Conservation (phyloP, 495 filamentous ascomycete genomes). For the Astrothelium macrocarpum region DNA sequence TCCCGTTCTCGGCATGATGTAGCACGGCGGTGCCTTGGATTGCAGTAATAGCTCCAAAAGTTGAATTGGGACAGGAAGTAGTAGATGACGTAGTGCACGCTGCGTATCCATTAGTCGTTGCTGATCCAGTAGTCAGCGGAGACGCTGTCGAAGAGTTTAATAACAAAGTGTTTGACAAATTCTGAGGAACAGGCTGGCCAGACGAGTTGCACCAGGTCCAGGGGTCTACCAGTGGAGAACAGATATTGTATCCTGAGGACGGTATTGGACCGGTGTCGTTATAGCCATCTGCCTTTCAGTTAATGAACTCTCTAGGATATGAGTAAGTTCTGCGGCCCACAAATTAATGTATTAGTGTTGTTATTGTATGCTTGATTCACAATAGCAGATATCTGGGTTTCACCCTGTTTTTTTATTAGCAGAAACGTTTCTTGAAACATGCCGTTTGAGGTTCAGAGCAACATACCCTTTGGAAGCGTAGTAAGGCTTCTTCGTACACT, state of each 20-base stretch:
- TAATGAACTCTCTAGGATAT: not conserved
- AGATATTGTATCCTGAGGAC: not conserved
- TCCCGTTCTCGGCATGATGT: not conserved
- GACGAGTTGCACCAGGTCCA: not conserved
- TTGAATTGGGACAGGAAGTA: not conserved
- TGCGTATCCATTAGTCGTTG: not conserved
- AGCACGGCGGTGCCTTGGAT: not conserved
- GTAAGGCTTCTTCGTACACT: not conserved
- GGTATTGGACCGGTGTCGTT: not conserved
- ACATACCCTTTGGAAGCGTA: not conserved
- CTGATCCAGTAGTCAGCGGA: not conserved
- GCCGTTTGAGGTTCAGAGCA: too few species aligned
- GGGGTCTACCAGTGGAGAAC: not conserved
- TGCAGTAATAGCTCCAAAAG: not conserved
- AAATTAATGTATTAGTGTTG: not conserved
- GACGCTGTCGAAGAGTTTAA: not conserved
- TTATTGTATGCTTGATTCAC: not conserved
- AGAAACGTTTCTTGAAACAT: too few species aligned
- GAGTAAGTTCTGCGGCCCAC: not conserved
- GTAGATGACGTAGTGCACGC: not conserved
- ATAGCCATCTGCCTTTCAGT: not conserved
- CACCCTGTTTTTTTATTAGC: not conserved
- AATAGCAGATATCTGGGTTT: not conserved
- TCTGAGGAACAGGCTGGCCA: not conserved
- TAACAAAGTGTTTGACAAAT: not conserved